Evolutionary conservation across 441 rosid species (phyloP), one percentile per base, ranked within the genome.

Genomic region (Macaranga tanarius): DNA sequence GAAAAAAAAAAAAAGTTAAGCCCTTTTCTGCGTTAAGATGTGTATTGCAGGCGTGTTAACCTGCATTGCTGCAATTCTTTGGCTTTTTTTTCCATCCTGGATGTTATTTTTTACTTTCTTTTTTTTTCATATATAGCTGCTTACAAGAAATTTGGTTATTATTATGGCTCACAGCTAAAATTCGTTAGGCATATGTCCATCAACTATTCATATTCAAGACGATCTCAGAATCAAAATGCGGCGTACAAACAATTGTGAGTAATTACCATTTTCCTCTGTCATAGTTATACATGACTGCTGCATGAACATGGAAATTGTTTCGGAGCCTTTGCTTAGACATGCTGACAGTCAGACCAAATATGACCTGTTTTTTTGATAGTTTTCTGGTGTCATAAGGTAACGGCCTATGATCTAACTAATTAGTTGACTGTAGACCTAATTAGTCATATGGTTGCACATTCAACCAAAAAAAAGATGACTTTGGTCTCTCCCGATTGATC

Each of bases 161-260:
- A 7, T 40, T 52, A 2, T 23, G 60, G 31, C 20, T 63, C 25
- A 54, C 89, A 89, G 96, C 93, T 92, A 84, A 83, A 77, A 25
- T 88, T 92, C 62, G 77, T 87, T 10, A 85, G 93, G 57, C 96
- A 90, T 61, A 63, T 83, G 74, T 85, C 96, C 48, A 75, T 78
- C 62, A 75, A 57, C 76, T 79, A 74, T 74, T 62, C 77, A 73
- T 59, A 80, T 68, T 78, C 77, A 65, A 79, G 74, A 67, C 74
- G 72, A 78, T 75, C 83, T 31, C 82, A 77, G 69, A 78, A 62
- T 70, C 79, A 79, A 57, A 65, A 54, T 61, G 70, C 70, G 74
- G 64, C 81, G 74, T 58, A 76, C 51, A 83, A 75, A 70, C 85
- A 81, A 68, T 73, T 62, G 92, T 86, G 76, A 86, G 88, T 70